Conservation (phyloP, 139 green algal genomes). For the Chlamydomonas sp. region DNA sequence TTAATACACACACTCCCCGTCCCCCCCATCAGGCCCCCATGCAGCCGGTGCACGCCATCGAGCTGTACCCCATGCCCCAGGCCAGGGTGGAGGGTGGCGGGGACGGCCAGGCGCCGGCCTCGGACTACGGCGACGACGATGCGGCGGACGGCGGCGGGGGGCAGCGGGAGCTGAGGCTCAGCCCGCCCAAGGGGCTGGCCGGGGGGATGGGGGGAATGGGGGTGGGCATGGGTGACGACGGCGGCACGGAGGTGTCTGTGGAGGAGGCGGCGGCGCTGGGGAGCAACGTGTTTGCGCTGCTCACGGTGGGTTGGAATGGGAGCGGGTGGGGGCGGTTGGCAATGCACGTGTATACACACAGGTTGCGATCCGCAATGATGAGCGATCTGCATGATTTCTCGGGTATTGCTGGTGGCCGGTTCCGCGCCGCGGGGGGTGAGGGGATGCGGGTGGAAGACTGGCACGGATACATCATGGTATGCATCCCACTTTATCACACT, state of each 20-base stretch:
- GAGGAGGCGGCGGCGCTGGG: constrained; percentile 37
- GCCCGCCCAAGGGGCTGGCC: not conserved
- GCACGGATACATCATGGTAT: no score
- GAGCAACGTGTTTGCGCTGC: constrained; percentile 37
- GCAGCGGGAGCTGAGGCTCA: not conserved
- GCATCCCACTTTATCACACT: no score
- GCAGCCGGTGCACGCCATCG: constrained; percentile 42
- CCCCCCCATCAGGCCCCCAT: constrained; percentile 26
- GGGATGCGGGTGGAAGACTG: not conserved
- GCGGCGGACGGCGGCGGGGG: not conserved
- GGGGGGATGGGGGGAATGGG: not conserved
- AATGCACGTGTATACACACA: no score
- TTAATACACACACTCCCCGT: not conserved
- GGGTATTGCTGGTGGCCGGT: no score
- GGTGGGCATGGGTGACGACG: not conserved
- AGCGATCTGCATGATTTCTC: no score
- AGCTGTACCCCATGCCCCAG: constrained; percentile 54
- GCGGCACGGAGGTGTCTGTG: constrained; percentile 10
- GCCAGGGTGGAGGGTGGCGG: constrained; percentile 17
- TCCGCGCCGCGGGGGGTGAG: not conserved
- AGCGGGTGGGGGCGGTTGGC: no score
- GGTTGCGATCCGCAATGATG: no score
- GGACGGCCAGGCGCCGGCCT: not conserved
- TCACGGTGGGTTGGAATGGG: not conserved
- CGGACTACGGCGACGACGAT: not conserved